These are phyloP conservation scores for Melampsora abietis-canadensis DNA, from an alignment of 1,284 basidiomycete genomes.

Conservation along the genomic window DNA sequence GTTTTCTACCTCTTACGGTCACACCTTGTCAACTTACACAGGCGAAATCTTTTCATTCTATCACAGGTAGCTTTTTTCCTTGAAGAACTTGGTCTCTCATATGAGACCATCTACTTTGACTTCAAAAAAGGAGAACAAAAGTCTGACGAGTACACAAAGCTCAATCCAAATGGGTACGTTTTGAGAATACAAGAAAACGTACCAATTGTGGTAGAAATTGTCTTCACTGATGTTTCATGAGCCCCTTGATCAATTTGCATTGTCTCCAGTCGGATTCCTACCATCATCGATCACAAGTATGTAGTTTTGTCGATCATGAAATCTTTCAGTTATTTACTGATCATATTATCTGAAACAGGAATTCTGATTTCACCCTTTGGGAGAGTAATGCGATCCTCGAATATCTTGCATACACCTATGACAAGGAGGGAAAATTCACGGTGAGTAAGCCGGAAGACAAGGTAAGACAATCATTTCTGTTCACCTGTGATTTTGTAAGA, in stretches of 20 bases:
- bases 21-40: background rate
- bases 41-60: background rate
- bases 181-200: background rate
- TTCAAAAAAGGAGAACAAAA: conserved; percentile 49
- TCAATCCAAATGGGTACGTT: conserved; percentile 48
- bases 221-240: background rate
- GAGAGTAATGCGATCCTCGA: conserved; percentile 49
- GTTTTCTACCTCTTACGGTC: background rate
- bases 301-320: background rate
- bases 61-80: background rate
- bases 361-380: conserved; percentile 46
- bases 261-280: background rate
- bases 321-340: no score
- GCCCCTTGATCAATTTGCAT: background rate
- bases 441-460: background rate
- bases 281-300: conserved; percentile 9
- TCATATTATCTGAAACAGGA: conserved; percentile 1
- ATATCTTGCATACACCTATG: conserved; percentile 50
- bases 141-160: conserved; percentile 50
- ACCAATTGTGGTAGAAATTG: background rate
- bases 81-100: conserved; percentile 47
- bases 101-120: conserved; percentile 48
- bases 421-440: conserved; percentile 42
- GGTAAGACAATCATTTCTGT: background rate
- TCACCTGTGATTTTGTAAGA: background rate